A percentile compares a stretch with the other conserved stretches of the same genome.
Evolutionary conservation across 305 asterid species (phyloP).

Genomic region (Rubia occidens): DNA sequence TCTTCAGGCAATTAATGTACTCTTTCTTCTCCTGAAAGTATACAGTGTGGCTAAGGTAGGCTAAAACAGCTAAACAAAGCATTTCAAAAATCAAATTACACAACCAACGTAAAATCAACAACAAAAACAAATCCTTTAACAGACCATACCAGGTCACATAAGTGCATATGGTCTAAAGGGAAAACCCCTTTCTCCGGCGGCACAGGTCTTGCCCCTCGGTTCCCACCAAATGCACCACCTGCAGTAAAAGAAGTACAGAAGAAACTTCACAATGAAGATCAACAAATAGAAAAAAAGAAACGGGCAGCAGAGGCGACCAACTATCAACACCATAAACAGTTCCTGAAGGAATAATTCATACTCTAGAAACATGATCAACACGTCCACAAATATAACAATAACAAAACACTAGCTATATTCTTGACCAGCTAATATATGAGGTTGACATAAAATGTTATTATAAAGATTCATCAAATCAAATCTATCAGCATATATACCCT

Average conservation of each 20-base stretch:
- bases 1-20: slow-evolving; percentile 61
- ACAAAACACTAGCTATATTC: not conserved
- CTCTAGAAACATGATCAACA: not conserved
- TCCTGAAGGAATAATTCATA: not conserved
- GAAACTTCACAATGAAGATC: not conserved
- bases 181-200: slow-evolving; percentile 96
- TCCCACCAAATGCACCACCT: slow-evolving; percentile 97
- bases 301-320: not conserved
- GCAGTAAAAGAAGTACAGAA: not conserved
- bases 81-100: not conserved
- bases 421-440: not conserved
- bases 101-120: not conserved
- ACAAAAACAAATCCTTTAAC: slow-evolving; percentile 7
- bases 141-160: slow-evolving; percentile 60
- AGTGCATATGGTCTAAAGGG: slow-evolving; percentile 87
- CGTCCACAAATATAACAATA: not conserved
- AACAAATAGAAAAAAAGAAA: not conserved
- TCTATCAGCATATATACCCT: not conserved
- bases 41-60: slow-evolving; percentile 1
- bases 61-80: not conserved
- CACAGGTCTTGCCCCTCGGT: slow-evolving; percentile 81
- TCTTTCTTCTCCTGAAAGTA: slow-evolving; percentile 80
- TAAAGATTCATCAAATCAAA: slow-evolving; percentile 5
- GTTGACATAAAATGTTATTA: not conserved
- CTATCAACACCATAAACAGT: not conserved